Percentiles rank a stretch among this genome's conserved stretches.
These are phyloP conservation scores for Logfia minima DNA, from an alignment of 129 eudicot species.

Conservation along the genomic window DNA sequence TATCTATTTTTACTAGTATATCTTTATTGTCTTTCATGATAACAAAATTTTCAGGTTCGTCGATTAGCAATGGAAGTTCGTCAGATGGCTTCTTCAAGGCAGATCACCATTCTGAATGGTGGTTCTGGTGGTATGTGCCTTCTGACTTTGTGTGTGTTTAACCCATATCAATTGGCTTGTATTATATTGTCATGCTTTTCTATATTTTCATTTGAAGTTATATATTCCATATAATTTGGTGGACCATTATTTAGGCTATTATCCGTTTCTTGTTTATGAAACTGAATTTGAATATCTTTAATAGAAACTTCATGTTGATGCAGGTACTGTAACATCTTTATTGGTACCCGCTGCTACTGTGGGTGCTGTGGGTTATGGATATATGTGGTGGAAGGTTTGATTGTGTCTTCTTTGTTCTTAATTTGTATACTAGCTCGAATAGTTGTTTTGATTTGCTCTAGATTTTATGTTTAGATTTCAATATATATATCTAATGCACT, in stretches of 20 bases:
- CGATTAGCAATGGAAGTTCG: constrained; percentile 82
- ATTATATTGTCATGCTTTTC: constrained; percentile 1
- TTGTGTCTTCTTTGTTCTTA: constrained; percentile 9
- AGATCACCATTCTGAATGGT: constrained; percentile 78
- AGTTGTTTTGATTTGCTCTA: neutral
- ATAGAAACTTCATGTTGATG: constrained; percentile 14
- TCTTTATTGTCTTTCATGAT: neutral
- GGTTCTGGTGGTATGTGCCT: constrained; percentile 54
- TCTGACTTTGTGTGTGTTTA: neutral
- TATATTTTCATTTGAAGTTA: constrained; percentile 6
- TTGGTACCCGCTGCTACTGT: constrained; percentile 77
- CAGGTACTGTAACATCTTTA: constrained; percentile 55
- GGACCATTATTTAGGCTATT: neutral
- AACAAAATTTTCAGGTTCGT: constrained; percentile 52
- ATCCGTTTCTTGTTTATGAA: constrained; percentile 10
- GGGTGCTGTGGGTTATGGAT: constrained; percentile 87
- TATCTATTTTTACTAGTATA: neutral
- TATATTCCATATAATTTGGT: constrained; percentile 13
- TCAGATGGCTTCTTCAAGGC: constrained; percentile 64
- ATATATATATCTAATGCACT: neutral
- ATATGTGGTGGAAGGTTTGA: constrained; percentile 98
- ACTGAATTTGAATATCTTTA: neutral
- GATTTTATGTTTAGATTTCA: neutral
- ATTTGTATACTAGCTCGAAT: constrained; percentile 5
- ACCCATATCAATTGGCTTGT: constrained; percentile 1